phyloP scores from a whole-genome alignment of 1,284 basidiomycete genomes.

The Psilocybe mexicana region DNA sequence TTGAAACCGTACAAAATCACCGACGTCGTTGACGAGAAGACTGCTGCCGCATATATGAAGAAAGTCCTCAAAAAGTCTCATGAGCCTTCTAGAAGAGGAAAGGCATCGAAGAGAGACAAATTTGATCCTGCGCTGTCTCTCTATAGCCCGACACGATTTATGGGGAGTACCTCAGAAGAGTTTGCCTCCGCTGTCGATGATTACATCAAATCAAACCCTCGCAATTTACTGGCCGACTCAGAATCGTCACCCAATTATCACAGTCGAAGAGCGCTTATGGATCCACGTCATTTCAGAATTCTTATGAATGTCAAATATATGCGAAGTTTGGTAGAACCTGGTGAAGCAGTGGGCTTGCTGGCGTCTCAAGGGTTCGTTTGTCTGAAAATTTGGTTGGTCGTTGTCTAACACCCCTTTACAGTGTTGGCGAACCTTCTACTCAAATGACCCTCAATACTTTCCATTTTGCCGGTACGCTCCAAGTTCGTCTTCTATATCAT shows the following conservation, averaged over 20 bases:
- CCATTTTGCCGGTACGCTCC: constrained; percentile 87
- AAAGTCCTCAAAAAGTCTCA: constrained; percentile 79
- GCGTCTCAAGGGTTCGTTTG: constrained; percentile 91
- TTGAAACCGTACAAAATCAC: constrained; percentile 67
- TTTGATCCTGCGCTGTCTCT: constrained; percentile 77
- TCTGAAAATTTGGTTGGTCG: background rate
- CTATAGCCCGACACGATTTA: constrained; percentile 78
- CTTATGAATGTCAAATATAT: constrained; percentile 92
- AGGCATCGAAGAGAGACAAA: constrained; percentile 47
- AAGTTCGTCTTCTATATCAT: background rate
- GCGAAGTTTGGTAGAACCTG: constrained; percentile 92
- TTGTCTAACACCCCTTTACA: constrained; percentile 30
- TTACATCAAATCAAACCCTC: constrained; percentile 82
- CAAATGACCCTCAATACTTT: constrained; percentile 99
- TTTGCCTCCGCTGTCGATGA: constrained; percentile 84
- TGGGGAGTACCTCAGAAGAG: constrained; percentile 92
- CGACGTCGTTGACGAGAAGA: constrained; percentile 62
- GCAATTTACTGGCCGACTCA: constrained; percentile 70
- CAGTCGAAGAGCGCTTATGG: constrained; percentile 50
- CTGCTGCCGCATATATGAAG: constrained; percentile 84
- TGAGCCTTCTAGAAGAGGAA: constrained; percentile 47
- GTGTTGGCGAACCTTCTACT: constrained; percentile 98
- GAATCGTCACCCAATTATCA: constrained; percentile 42
- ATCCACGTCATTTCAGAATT: constrained; percentile 67
- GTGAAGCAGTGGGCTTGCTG: constrained; percentile 95